These are phyloP conservation scores for Madurella mycetomatis DNA, from an alignment of 2,329 filamentous ascomycete species.

Conservation along the genomic window DNA sequence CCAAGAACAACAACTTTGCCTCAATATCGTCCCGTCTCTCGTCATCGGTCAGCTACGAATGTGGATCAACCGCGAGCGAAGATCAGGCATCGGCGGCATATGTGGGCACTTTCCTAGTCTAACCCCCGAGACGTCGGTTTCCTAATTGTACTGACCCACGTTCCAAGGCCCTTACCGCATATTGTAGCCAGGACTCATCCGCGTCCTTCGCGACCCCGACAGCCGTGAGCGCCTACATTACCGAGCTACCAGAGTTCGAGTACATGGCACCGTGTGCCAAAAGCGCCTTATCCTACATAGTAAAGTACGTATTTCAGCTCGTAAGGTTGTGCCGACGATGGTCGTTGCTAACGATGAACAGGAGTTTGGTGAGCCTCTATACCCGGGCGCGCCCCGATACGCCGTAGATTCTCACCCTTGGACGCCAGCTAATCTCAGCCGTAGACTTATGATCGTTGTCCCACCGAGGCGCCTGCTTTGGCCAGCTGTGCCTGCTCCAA, in stretches of 20 bases:
- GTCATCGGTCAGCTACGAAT: constrained; percentile 38
- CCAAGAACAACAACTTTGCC: constrained; percentile 40
- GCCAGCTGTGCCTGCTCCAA: constrained; percentile 52
- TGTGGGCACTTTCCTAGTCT: constrained; percentile 15
- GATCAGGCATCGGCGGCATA: constrained; percentile 45
- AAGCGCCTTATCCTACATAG: constrained; percentile 35
- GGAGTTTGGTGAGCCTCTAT: constrained; percentile 30
- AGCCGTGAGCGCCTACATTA: constrained; percentile 45
- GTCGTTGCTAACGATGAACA: constrained; percentile 19
- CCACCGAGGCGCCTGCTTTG: constrained; percentile 28
- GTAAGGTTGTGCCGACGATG: background rate
- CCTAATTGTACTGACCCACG: constrained; percentile 2
- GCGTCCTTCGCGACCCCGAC: constrained; percentile 41
- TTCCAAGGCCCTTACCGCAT: constrained; percentile 37
- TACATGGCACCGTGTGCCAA: constrained; percentile 43
- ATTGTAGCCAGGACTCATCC: constrained; percentile 42
- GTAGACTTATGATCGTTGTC: constrained; percentile 24
- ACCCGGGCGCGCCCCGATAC: background rate
- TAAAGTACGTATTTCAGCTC: constrained; percentile 32
- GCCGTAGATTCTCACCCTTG: background rate
- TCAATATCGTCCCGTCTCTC: constrained; percentile 38
- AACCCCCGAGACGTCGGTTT: background rate
- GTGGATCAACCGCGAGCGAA: constrained; percentile 43
- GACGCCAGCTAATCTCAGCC: background rate
- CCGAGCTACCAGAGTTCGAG: constrained; percentile 42